A percentile compares a stretch with the other conserved stretches of the same genome.
phyloP scores from a whole-genome alignment of 768 basidiomycete genomes.

The Symmetrospora coprosmae region DNA sequence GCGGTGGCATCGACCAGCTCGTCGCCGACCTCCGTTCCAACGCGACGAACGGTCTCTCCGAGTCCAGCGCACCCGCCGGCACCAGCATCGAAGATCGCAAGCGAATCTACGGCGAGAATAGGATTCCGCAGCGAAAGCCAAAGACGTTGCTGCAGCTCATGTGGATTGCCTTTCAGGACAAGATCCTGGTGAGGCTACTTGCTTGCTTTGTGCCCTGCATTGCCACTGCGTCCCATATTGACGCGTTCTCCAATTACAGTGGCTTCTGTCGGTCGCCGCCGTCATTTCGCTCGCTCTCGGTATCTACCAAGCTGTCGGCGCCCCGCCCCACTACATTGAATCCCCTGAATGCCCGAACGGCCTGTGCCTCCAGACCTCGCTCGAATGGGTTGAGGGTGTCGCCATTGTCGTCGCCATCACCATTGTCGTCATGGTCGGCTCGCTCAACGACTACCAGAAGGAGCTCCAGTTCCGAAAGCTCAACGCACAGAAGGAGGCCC shows the following conservation, averaged over 20 bases:
- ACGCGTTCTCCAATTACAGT: conserved; percentile 42
- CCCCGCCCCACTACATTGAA: conserved; percentile 41
- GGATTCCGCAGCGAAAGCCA: conserved; percentile 53
- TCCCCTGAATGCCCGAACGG: conserved; percentile 21
- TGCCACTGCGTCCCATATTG: too few relatives aligned
- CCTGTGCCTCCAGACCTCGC: conserved; percentile 46
- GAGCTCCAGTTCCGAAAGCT: conserved; percentile 85
- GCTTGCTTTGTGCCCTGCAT: background rate
- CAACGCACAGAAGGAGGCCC: conserved; percentile 86
- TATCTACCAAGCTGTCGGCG: conserved; percentile 82
- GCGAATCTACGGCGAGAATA: conserved; percentile 60
- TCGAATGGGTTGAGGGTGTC: conserved; percentile 88
- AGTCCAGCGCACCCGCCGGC: background rate
- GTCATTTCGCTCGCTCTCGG: conserved; percentile 85
- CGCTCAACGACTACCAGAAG: conserved; percentile 95
- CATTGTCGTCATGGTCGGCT: conserved; percentile 61
- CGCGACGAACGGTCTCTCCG: conserved; percentile 37
- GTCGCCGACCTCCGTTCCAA: conserved; percentile 62
- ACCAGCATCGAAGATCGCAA: conserved; percentile 44
- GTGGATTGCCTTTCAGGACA: conserved; percentile 78
- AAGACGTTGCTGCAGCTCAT: conserved; percentile 62
- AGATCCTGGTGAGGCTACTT: conserved; percentile 58
- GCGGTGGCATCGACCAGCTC: conserved; percentile 60
- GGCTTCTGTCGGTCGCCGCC: conserved; percentile 80
- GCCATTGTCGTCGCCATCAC: conserved; percentile 44